Base-by-base conservation (phyloP, 306 rosid species). In the Hippophae gyantsensis region DNA sequence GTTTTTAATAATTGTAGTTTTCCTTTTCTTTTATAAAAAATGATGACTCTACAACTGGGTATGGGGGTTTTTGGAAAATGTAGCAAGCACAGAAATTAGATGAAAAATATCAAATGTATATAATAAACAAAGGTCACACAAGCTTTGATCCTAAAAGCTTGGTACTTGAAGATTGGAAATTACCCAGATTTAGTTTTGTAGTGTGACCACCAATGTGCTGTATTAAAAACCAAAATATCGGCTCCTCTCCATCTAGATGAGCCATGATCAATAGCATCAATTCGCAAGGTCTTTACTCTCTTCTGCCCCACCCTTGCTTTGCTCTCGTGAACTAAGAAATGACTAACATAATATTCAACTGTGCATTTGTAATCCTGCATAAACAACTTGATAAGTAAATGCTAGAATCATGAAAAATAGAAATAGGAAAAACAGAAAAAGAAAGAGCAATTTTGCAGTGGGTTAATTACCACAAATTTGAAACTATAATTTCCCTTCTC, bases 141-240 rank as follows among this genome's bases (percentile, higher is more conserved):
- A 54, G 49, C 56, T 44, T 60, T 56, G 62, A 58, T 44, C 67
- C 55, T 65, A 13, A 61, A 58, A 56, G 52, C 42, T 65, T 27
- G 46, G 10, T 42, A 71, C 63, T 18, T 54, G 6, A 62, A 66
- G 60, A 61, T 65, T 7, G 58, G 58, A 51, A 67, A 92, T 79
- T 59, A 92, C 99, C 99, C 96, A 9, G 96, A 77, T 75, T 92
- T 75, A 57, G 95, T 92, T 73, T 92, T 92, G 82, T 67, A 75
- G 82, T 92, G 96, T 14, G 96, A 79, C 98, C 98, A 88, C 98
- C 98, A 88, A 81, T 92, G 96, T 46, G 93, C 98, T 45, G 96
- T 81, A 69, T 92, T 92, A 73, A 92, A 87, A 65, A 92, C 72
- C 85, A 92, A 72, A 74, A 87, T 62, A 79, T 87, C 86, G 69